Conservation (phyloP, 441 rosid genomes). For the Syzygium syzygioides region DNA sequence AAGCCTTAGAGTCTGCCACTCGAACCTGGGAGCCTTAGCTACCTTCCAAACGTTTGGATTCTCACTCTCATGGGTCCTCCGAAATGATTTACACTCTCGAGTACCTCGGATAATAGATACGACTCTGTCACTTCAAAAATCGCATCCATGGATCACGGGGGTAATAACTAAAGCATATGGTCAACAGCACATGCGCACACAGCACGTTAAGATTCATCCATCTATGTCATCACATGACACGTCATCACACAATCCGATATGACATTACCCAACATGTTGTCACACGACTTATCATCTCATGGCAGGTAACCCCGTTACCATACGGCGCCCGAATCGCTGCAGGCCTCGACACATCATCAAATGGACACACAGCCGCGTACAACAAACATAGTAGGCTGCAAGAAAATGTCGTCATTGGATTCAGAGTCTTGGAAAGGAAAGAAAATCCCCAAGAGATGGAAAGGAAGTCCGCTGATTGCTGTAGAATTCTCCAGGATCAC, state of each 20-base stretch:
- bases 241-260: background rate
- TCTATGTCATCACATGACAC: background rate
- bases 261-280: background rate
- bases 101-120: background rate
- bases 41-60: background rate
- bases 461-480: background rate
- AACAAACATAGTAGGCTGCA: background rate
- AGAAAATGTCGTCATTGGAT: background rate
- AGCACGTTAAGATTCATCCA: background rate
- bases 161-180: too few relatives aligned
- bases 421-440: background rate
- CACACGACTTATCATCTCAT: too few relatives aligned
- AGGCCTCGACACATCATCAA: background rate
- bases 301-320: background rate
- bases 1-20: background rate
- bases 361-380: background rate
- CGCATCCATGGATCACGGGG: background rate
- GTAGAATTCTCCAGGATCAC: background rate
- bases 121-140: too few relatives aligned
- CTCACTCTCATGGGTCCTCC: background rate
- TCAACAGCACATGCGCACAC: background rate
- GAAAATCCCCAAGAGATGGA: background rate
- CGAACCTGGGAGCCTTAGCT: background rate
- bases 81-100: background rate
- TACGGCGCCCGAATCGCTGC: accelerated